Conservation (phyloP, 2,329 filamentous ascomycete species). For the Cercospora sp. region DNA sequence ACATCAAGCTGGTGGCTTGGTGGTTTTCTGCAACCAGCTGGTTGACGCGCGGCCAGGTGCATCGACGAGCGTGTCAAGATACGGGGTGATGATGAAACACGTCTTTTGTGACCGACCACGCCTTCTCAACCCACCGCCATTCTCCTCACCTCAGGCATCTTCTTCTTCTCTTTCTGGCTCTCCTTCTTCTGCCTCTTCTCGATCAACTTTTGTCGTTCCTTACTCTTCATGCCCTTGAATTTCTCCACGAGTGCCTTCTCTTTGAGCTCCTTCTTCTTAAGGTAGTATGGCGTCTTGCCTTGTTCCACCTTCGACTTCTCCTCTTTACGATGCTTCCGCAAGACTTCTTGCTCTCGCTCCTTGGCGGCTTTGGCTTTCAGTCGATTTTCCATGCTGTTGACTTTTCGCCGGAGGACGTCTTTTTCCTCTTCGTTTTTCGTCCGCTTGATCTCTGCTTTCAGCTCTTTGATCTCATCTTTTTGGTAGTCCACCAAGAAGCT, state of each 20-base stretch:
- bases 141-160: slow-evolving; percentile 48
- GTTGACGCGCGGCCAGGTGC: neutral
- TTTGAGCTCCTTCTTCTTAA: slow-evolving; percentile 90
- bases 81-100: neutral
- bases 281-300: slow-evolving; percentile 89
- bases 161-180: slow-evolving; percentile 75
- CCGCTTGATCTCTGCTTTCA: slow-evolving; percentile 67
- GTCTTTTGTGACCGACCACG: neutral
- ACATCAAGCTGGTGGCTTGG: neutral
- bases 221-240: slow-evolving; percentile 80
- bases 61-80: neutral
- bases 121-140: slow-evolving; percentile 17
- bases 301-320: slow-evolving; percentile 83
- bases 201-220: slow-evolving; percentile 79
- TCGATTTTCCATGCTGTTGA: slow-evolving; percentile 76
- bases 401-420: slow-evolving; percentile 68
- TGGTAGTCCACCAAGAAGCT: slow-evolving; percentile 86
- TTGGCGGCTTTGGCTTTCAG: slow-evolving; percentile 69
- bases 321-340: slow-evolving; percentile 72
- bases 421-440: slow-evolving; percentile 65
- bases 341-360: slow-evolving; percentile 67
- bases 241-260: slow-evolving; percentile 76
- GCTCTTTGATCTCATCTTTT: slow-evolving; percentile 73
- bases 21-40: neutral
- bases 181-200: slow-evolving; percentile 89